Evolutionary conservation across 495 filamentous ascomycete species (phyloP).

Genomic region (Cairneyella variabilis): DNA sequence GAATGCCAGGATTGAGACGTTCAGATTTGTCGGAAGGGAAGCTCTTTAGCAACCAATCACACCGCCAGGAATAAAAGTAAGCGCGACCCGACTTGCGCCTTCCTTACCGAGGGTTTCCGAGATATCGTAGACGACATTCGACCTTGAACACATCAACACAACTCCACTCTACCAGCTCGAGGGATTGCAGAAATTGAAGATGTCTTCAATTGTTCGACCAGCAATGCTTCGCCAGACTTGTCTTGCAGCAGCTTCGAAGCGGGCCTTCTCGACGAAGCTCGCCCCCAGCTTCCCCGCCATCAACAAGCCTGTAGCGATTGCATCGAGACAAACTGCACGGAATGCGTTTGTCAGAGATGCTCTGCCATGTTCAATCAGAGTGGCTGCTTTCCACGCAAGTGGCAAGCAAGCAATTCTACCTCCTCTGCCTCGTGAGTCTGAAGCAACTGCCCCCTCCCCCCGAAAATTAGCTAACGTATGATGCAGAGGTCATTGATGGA

Average conservation of each 20-base stretch:
- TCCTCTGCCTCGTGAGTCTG: conserved; percentile 64
- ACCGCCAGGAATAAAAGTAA: conserved; percentile 12
- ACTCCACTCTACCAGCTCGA: neutral
- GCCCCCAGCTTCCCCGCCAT: conserved; percentile 24
- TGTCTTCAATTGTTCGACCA: conserved; percentile 54
- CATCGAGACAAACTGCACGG: conserved; percentile 25
- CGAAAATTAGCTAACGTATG: conserved; percentile 31
- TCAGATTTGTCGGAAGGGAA: conserved; percentile 16
- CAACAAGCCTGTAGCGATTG: conserved; percentile 26
- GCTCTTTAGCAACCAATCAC: conserved; percentile 23
- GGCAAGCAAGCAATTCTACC: conserved; percentile 64
- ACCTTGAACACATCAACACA: conserved; percentile 9
- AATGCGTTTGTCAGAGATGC: conserved; percentile 32
- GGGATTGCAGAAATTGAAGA: conserved; percentile 23
- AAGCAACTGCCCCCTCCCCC: no score
- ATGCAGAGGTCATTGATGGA: conserved; percentile 69
- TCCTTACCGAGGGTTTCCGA: conserved; percentile 17
- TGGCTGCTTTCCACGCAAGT: conserved; percentile 71
- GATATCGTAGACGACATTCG: conserved; percentile 9
- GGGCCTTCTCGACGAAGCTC: conserved; percentile 24
- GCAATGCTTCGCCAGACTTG: conserved; percentile 48
- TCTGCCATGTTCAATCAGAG: conserved; percentile 33
- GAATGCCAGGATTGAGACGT: conserved; percentile 15
- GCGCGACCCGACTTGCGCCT: neutral
- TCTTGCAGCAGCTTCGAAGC: conserved; percentile 23